Percentiles rank a stretch among this genome's conserved stretches.
Evolutionary conservation across 75 land plant species (phyloP).

Genomic region (Cunninghamia lanceolata): DNA sequence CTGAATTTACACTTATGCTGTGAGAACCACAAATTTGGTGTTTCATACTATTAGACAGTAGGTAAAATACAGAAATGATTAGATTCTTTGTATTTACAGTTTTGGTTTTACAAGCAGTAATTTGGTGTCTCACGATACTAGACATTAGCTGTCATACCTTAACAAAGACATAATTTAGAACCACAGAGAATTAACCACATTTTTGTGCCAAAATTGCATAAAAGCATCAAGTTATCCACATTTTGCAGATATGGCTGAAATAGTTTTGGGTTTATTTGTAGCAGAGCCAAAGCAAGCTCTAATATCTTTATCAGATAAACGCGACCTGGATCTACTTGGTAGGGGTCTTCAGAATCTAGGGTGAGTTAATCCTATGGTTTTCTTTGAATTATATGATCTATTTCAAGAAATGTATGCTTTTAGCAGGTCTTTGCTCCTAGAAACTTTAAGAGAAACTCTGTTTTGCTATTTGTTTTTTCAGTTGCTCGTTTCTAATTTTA

Average conservation of each 20-base stretch:
- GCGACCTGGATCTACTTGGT: slow-evolving; percentile 65
- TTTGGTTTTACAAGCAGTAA: too few relatives aligned
- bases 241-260: background rate
- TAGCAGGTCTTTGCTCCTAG: background rate
- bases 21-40: too few relatives aligned
- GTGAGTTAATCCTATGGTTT: slow-evolving; percentile 21
- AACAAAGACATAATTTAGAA: too few relatives aligned
- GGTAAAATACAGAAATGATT: too few relatives aligned
- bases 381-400: background rate
- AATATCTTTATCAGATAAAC: slow-evolving; percentile 91
- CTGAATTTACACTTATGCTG: too few relatives aligned
- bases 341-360: slow-evolving; percentile 73
- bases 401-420: background rate
- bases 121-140: too few relatives aligned
- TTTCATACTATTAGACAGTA: too few relatives aligned
- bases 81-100: too few relatives aligned
- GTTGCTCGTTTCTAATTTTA: background rate
- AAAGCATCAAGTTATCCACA: background rate
- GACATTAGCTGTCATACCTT: too few relatives aligned
- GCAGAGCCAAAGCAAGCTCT: slow-evolving; percentile 71
- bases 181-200: too few relatives aligned
- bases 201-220: too few relatives aligned
- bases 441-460: background rate
- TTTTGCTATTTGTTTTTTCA: background rate
- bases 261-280: background rate